phyloP scores from a whole-genome alignment of 306 rosid species.

The Quercus dentata region DNA sequence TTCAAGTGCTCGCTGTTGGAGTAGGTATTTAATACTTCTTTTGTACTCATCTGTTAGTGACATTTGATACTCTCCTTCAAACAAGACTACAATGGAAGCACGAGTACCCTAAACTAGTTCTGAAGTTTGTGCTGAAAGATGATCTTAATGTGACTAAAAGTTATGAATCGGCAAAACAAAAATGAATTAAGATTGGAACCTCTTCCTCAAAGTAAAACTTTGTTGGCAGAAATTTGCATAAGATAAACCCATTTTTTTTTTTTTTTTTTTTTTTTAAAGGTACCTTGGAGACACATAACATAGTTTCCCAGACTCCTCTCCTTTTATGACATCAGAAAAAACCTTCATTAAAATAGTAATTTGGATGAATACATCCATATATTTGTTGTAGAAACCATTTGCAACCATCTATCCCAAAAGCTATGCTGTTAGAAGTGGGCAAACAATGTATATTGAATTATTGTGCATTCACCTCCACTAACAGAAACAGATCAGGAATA shows the following conservation, averaged over 20 bases:
- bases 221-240: neutral
- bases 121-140: neutral
- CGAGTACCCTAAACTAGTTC: neutral
- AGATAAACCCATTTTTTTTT: too few relatives aligned
- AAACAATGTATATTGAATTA: neutral
- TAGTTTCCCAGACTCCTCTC: neutral
- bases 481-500: neutral
- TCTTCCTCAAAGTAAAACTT: neutral
- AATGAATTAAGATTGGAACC: neutral
- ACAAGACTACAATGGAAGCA: neutral
- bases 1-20: slow-evolving; percentile 97
- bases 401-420: too few relatives aligned
- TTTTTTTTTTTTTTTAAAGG: neutral
- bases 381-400: too few relatives aligned
- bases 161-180: neutral
- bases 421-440: neutral
- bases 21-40: slow-evolving; percentile 59
- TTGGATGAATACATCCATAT: too few relatives aligned
- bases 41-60: slow-evolving; percentile 5
- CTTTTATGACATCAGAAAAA: neutral
- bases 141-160: neutral
- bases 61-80: neutral
- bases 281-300: neutral
- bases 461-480: neutral
- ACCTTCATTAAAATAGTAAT: too few relatives aligned